Percentiles rank a stretch among this genome's conserved stretches.
Conservation (phyloP, 2,329 filamentous ascomycete genomes). For the Aureobasidium pullulans region DNA sequence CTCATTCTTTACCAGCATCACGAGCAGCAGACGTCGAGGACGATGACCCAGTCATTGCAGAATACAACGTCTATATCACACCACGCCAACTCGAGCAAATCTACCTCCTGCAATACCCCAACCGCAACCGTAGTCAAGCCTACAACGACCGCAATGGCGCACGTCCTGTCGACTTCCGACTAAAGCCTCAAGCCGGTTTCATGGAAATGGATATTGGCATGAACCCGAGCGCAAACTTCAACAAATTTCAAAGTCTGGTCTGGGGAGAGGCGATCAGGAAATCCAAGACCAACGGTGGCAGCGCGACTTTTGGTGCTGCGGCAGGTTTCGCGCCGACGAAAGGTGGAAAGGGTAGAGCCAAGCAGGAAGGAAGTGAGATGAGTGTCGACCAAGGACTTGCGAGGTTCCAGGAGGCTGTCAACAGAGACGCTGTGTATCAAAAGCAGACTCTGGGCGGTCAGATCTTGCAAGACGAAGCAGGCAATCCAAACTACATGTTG, state of each 20-base stretch:
- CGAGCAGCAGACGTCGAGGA: constrained; percentile 18
- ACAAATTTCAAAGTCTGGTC: constrained; percentile 70
- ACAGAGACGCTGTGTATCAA: constrained; percentile 64
- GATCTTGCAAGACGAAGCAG: constrained; percentile 60
- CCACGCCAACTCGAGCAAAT: constrained; percentile 53
- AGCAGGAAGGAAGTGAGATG: constrained; percentile 40
- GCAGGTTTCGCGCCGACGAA: constrained; percentile 33
- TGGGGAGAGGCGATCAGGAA: constrained; percentile 70
- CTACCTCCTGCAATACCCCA: constrained; percentile 84
- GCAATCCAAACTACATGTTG: constrained; percentile 74
- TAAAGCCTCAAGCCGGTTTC: constrained; percentile 77
- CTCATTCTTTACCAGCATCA: neutral
- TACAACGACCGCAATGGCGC: constrained; percentile 51
- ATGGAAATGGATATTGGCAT: constrained; percentile 89
- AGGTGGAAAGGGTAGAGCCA: constrained; percentile 17
- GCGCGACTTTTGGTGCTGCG: constrained; percentile 40
- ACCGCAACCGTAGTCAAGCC: constrained; percentile 58
- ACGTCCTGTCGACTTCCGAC: constrained; percentile 64
- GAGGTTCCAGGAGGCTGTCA: constrained; percentile 61
- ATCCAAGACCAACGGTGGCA: constrained; percentile 32
- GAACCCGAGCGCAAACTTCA: constrained; percentile 66
- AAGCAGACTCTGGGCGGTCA: constrained; percentile 83
- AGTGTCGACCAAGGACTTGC: constrained; percentile 30
- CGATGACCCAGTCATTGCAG: constrained; percentile 42
- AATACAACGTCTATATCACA: constrained; percentile 82